Evolutionary conservation across 441 rosid genomes (phyloP).

Genomic region (Croton setiger): DNA sequence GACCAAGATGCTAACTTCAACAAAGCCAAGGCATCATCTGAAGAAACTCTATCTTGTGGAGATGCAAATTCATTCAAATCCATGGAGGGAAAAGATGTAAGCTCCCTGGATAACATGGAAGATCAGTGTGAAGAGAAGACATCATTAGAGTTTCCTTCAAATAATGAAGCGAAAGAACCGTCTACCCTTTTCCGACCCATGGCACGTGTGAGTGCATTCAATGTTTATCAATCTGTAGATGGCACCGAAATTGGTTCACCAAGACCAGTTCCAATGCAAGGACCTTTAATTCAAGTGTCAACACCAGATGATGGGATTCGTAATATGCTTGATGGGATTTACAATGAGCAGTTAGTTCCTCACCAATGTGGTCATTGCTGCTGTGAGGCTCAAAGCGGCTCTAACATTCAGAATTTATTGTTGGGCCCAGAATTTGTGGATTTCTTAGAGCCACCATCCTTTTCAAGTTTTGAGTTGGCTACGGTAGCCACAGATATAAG

Average conservation of each 20-base stretch:
- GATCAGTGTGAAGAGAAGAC: slow-evolving; percentile 38
- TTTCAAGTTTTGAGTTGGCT: slow-evolving; percentile 79
- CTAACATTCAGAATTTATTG: slow-evolving; percentile 36
- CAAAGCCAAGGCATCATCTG: slow-evolving; percentile 60
- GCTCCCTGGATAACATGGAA: slow-evolving; percentile 42
- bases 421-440: slow-evolving; percentile 88
- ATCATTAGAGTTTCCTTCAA: slow-evolving; percentile 29
- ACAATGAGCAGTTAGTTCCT: slow-evolving; percentile 57
- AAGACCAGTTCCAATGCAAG: slow-evolving; percentile 32
- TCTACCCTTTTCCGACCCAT: slow-evolving; percentile 62
- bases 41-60: slow-evolving; percentile 69
- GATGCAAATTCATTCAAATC: slow-evolving; percentile 52
- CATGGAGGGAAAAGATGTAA: slow-evolving; percentile 50
- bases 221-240: slow-evolving; percentile 37
- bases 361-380: slow-evolving; percentile 68
- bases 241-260: slow-evolving; percentile 34
- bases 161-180: slow-evolving; percentile 35
- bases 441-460: slow-evolving; percentile 52
- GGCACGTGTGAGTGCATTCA: slow-evolving; percentile 66
- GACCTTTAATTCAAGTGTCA: slow-evolving; percentile 35
- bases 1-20: slow-evolving; percentile 46
- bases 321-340: slow-evolving; percentile 56
- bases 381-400: slow-evolving; percentile 33
- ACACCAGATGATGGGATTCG: slow-evolving; percentile 48
- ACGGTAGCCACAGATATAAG: slow-evolving; percentile 79